Conservation (phyloP, 2,329 filamentous ascomycete genomes). For the Alternaria sp. region DNA sequence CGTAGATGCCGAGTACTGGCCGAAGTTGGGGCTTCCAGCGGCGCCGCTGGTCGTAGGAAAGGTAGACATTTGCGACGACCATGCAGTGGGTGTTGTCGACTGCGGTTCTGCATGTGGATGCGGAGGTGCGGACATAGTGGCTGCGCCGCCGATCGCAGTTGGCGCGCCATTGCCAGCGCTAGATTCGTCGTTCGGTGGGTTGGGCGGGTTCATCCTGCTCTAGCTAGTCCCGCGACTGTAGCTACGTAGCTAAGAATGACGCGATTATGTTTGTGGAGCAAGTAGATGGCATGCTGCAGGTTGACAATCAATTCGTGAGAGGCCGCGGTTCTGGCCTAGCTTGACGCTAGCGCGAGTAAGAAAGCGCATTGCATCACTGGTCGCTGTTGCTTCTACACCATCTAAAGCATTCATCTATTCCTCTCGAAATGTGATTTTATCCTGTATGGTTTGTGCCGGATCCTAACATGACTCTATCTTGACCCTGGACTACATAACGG, state of each 20-base stretch:
- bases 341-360: slow-evolving; percentile 8
- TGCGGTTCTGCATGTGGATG: slow-evolving; percentile 10
- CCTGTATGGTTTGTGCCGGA: neutral
- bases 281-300: neutral
- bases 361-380: slow-evolving; percentile 2
- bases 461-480: neutral
- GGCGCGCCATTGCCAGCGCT: slow-evolving; percentile 27
- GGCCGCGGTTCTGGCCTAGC: slow-evolving; percentile 5
- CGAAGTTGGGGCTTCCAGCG: slow-evolving; percentile 27
- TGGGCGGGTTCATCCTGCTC: slow-evolving; percentile 27
- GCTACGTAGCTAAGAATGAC: slow-evolving; percentile 1
- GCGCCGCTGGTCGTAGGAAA: slow-evolving; percentile 24
- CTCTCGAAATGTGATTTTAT: neutral
- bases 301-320: slow-evolving; percentile 1
- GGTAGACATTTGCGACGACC: slow-evolving; percentile 36
- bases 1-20: slow-evolving; percentile 48
- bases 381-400: neutral
- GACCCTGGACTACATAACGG: neutral
- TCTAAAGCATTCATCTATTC: neutral
- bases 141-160: slow-evolving; percentile 20
- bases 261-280: slow-evolving; percentile 3
- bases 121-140: slow-evolving; percentile 27
- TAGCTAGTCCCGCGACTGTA: slow-evolving; percentile 18
- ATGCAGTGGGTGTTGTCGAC: slow-evolving; percentile 27
- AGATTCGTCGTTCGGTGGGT: slow-evolving; percentile 8